Evolutionary conservation across 257 asterid genomes (phyloP).

Genomic region (Verbena officinalis): DNA sequence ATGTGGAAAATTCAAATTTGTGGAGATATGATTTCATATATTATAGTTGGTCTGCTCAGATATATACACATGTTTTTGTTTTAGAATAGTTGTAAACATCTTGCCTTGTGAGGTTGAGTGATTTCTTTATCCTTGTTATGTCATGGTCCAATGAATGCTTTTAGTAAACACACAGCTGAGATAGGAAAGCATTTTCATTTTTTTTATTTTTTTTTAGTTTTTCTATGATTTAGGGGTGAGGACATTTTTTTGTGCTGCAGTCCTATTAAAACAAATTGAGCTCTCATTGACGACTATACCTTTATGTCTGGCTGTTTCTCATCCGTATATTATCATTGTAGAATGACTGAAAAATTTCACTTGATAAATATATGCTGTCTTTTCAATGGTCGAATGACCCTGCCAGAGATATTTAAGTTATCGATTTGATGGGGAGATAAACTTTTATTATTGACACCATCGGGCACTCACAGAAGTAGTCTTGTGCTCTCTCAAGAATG

Average conservation of each 20-base stretch:
- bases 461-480: slow-evolving; percentile 1
- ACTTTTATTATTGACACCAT: slow-evolving; percentile 1
- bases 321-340: not conserved
- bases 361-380: not conserved
- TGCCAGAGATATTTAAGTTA: not conserved
- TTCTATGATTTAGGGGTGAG: not conserved
- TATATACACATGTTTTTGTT: not conserved
- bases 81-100: not conserved
- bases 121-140: not conserved
- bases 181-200: not conserved
- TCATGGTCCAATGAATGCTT: not conserved
- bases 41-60: not conserved
- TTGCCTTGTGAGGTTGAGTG: not conserved
- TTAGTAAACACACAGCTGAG: not conserved
- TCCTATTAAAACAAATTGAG: not conserved
- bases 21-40: not conserved
- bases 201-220: not conserved
- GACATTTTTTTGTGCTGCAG: not conserved
- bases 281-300: not conserved
- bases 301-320: not conserved
- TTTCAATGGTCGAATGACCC: not conserved
- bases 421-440: not conserved
- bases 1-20: not conserved
- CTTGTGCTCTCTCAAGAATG: not conserved
- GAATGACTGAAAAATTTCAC: not conserved